Evolutionary conservation across 1,139 yeast genomes (phyloP), one percentile per base, ranked within the genome.

Genomic region (Yamadazyma pseudoaaseri): DNA sequence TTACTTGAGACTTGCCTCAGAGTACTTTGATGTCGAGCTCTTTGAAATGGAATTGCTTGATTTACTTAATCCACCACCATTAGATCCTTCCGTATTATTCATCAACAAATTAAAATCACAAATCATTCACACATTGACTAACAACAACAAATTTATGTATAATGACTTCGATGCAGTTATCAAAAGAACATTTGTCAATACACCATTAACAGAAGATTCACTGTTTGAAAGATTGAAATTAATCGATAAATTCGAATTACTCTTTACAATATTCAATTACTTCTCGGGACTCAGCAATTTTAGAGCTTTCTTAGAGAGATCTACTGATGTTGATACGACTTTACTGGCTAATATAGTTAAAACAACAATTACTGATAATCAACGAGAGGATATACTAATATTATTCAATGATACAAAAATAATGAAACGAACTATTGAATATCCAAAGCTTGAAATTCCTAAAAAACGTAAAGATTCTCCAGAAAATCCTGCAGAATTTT

Each of bases 11-110:
- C 49, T 76, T 29, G 61, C 62, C 7, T 56, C 61, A 10, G 81
- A 75, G 38, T 56, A 60, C 27, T 76, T 76, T 45, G 81, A 76
- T 51, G 69, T 68, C 11, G 79, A 74, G 35, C 59, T 75, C 31
- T 73, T 76, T 38, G 82, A 76, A 47, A 69, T 74, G 44, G 82
- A 76, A 45, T 56, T 76, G 18, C 51, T 76, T 26, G 63, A 70
- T 35, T 54, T 67, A 41, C 66, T 58, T 6, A 35, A 44, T 29
- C 65, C 65, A 20, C 61, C 58, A 5, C 74, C 74, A 1, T 44
- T 58, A 26, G 64, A 60, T 38, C 62, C 57, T 20, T 44, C 54
- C 31, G 52, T 49, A 4, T 49, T 62, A 25, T 70, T 75, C 38
- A 48, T 71, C 26, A 63, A 67, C 40, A 68, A 60, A 38, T 53